Base-by-base conservation (phyloP, 2,329 filamentous ascomycete species). In the Mariannaea sp. region DNA sequence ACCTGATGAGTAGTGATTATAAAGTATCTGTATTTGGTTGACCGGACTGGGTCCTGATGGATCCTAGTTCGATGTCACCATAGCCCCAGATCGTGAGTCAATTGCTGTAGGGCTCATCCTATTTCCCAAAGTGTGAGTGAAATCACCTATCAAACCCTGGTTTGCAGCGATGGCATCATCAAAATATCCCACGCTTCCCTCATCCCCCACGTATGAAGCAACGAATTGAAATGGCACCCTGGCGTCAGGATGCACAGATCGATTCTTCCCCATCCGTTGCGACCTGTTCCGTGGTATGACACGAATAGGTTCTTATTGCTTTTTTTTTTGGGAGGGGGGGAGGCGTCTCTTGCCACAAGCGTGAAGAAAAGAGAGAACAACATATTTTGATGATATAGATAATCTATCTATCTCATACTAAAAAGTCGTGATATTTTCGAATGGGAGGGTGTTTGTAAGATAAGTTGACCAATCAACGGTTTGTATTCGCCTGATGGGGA, bases 151-250 rank as follows among this genome's bases (percentile, higher is more conserved):
- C 57, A 63, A 19, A 47, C n/a, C 19, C 24, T 17, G 12, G 27
- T 24, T 33, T 53, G 7, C 32, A 29, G 41, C 59, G 50, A 57
- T 59, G 51, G 49, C 49, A 57, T 60, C 57, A 59, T 57, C 26
- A 16, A n/a, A 8, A 7, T 39, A 59, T 58, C 50, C 52, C 46
- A 45, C 50, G 38, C 22, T 24, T 24, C n/a, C 22, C 27, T 7
- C 39, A 59, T 58, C 50, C 52, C n/a, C n/a, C n/a, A n/a, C n/a
- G n/a, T n/a, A n/a, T n/a, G n/a, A n/a, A n/a, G n/a, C n/a, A n/a
- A n/a, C n/a, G n/a, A n/a, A n/a, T n/a, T n/a, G n/a, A n/a, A n/a
- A n/a, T n/a, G n/a, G n/a, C n/a, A n/a, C n/a, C n/a, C n/a, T n/a
- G n/a, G n/a, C n/a, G n/a, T n/a, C n/a, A n/a, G n/a, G n/a, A n/a